Percentiles rank a stretch among this genome's conserved stretches.
phyloP scores from a whole-genome alignment of 768 basidiomycete genomes.

The Mycena filopes region DNA sequence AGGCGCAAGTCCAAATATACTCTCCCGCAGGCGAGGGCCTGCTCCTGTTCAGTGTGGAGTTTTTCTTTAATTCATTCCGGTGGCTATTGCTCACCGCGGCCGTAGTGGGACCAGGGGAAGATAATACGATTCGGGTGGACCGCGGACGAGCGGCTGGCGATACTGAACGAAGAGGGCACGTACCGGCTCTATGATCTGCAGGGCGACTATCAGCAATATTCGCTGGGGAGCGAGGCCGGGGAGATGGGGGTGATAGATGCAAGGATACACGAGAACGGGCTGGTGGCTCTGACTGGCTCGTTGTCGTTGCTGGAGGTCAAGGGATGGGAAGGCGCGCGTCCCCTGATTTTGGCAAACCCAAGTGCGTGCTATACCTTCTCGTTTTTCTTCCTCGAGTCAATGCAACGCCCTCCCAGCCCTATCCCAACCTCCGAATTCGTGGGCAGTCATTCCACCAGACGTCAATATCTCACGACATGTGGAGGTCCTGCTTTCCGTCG shows the following conservation, averaged over 20 bases:
- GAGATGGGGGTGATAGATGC: conserved; percentile 90
- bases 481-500: conserved; percentile 87
- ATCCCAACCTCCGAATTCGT: conserved; percentile 82
- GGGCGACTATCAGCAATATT: conserved; percentile 86
- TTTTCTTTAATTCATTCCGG: conserved; percentile 37
- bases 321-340: conserved; percentile 85
- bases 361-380: conserved; percentile 65
- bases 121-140: conserved; percentile 90
- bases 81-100: conserved; percentile 18
- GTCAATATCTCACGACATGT: conserved; percentile 89
- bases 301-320: conserved; percentile 86
- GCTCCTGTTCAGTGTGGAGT: conserved; percentile 78
- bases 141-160: conserved; percentile 79
- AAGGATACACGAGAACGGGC: conserved; percentile 84
- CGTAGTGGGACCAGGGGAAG: conserved; percentile 90
- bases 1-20: conserved; percentile 88
- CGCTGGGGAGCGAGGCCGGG: conserved; percentile 82
- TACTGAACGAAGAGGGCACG: conserved; percentile 91
- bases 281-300: conserved; percentile 86
- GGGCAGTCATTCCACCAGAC: conserved; percentile 92
- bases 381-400: neutral
- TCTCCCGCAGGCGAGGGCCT: conserved; percentile 85
- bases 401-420: conserved; percentile 58
- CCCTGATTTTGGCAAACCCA: conserved; percentile 77
- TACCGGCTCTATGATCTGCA: conserved; percentile 92